phyloP scores from a whole-genome alignment of 1,284 basidiomycete genomes.

The Fomes fomentarius region DNA sequence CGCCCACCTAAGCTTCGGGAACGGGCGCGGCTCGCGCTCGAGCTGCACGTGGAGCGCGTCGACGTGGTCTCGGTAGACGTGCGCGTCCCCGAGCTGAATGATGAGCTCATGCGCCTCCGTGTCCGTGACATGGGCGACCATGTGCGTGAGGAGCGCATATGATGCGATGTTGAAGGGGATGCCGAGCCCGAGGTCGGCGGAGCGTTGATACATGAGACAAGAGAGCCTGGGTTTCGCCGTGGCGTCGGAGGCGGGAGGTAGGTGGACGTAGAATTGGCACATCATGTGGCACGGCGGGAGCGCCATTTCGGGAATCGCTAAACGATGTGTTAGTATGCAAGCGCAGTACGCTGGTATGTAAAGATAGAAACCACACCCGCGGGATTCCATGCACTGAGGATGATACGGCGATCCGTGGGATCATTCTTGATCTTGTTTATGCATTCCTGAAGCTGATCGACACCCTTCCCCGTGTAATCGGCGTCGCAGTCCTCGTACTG shows the following conservation, averaged over 20 bases:
- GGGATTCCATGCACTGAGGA: constrained; percentile 97
- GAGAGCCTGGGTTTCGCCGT: constrained; percentile 77
- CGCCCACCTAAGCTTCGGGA: constrained; percentile 82
- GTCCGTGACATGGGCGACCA: constrained; percentile 91
- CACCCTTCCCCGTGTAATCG: constrained; percentile 87
- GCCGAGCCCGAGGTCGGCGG: constrained; percentile 95
- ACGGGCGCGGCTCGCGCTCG: constrained; percentile 75
- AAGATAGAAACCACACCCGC: constrained; percentile 85
- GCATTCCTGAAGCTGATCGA: constrained; percentile 91
- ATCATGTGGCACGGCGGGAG: constrained; percentile 98
- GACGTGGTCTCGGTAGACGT: constrained; percentile 94
- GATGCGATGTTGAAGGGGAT: constrained; percentile 99
- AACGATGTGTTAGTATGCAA: neutral
- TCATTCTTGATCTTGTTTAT: constrained; percentile 92
- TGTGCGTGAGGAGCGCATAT: constrained; percentile 95
- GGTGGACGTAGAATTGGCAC: constrained; percentile 97
- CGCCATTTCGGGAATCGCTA: constrained; percentile 93
- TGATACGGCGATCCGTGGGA: constrained; percentile 95
- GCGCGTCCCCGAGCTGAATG: constrained; percentile 95
- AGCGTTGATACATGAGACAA: constrained; percentile 98
- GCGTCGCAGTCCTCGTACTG: constrained; percentile 82
- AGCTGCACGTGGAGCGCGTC: constrained; percentile 86
- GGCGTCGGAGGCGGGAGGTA: constrained; percentile 57
- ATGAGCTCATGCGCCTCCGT: constrained; percentile 89
- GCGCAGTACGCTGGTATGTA: too few relatives aligned